Evolutionary conservation across 2,329 filamentous ascomycete genomes (phyloP), one percentile per base, ranked within the genome.

Genomic region (Hypocreales sp.): DNA sequence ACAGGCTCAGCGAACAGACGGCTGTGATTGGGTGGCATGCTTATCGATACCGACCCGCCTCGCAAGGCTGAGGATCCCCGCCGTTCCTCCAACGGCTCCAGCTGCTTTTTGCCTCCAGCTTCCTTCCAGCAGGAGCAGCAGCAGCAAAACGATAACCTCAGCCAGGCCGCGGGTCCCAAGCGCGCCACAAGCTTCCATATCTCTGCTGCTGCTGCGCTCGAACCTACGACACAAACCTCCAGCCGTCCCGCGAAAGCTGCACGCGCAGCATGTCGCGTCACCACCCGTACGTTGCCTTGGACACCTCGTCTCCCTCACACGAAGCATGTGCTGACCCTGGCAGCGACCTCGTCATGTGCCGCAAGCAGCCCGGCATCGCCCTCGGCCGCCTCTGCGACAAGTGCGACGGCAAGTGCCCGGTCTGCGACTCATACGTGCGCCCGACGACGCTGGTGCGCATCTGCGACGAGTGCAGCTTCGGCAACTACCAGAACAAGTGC

Each of bases 401-500:
- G 62, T 98, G 90, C 66, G 90, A 98, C 61, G 90, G 90, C 56
- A 98, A 98, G 64, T 98, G 90, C 48, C 90, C 90, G 39, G 86
- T 98, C 35, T 98, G 90, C 72, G 90, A 98, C 55, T 92, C 82
- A 35, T 98, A 98, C 69, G 90, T 98, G 37, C 86, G 90, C 11
- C 90, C 90, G 9, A 98, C 90, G 16, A 95, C 90, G 7, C 77
- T 95, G 31, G 90, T 92, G 34, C 83, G 87, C 47, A 95, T 98
- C 61, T 98, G 90, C 65, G 90, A 98, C 63, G 90, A 98, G 61
- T 98, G 90, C 67, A 86, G 81, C 51, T 98, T 98, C 55, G 90
- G 90, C 49, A 98, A 98, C 67, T 98, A 94, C 64, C 90, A 95
- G 61, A 98, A 98, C 64, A 98, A 98, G 58, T 98, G 90, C 53